phyloP scores from a whole-genome alignment of 2,329 filamentous ascomycete genomes.

The Westerdykella aurantiaca region DNA sequence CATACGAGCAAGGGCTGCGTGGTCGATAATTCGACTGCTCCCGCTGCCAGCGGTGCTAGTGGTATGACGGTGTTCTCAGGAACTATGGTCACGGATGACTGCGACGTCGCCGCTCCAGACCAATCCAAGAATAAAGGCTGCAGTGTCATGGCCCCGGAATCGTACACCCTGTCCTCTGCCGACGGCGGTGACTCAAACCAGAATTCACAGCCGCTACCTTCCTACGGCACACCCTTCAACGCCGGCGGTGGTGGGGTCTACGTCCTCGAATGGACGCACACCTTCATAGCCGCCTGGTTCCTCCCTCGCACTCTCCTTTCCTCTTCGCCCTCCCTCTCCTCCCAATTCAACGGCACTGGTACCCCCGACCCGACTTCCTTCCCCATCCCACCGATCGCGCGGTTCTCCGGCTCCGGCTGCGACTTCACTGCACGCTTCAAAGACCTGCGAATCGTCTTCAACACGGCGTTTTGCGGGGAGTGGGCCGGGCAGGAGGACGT shows the following conservation, averaged over 20 bases:
- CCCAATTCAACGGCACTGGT: slow-evolving; percentile 1
- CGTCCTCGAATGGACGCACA: slow-evolving; percentile 36
- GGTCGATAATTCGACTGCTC: slow-evolving; percentile 13
- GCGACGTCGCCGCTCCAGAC: slow-evolving; percentile 35
- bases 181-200: slow-evolving; percentile 6
- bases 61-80: slow-evolving; percentile 40
- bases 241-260: slow-evolving; percentile 35
- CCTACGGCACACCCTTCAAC: slow-evolving; percentile 35
- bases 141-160: slow-evolving; percentile 22
- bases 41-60: not conserved
- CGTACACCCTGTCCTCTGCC: slow-evolving; percentile 25
- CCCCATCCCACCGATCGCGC: slow-evolving; percentile 24
- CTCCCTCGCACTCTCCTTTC: slow-evolving; percentile 22
- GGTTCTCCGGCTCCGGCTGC: slow-evolving; percentile 36
- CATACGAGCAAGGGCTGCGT: slow-evolving; percentile 26
- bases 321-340: slow-evolving; percentile 16
- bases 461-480: slow-evolving; percentile 50
- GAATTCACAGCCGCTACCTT: slow-evolving; percentile 7
- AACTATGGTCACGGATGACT: slow-evolving; percentile 41
- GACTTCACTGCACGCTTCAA: slow-evolving; percentile 43
- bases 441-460: slow-evolving; percentile 37
- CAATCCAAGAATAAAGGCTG: slow-evolving; percentile 34
- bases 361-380: slow-evolving; percentile 15
- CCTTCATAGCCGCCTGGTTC: slow-evolving; percentile 41
- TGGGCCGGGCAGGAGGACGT: slow-evolving; percentile 49